A percentile compares a stretch with the other conserved stretches of the same genome.
These are phyloP conservation scores for Globisporangium carolinianum DNA, from an alignment of 352 stramenopile genomes.

Conservation along the genomic window DNA sequence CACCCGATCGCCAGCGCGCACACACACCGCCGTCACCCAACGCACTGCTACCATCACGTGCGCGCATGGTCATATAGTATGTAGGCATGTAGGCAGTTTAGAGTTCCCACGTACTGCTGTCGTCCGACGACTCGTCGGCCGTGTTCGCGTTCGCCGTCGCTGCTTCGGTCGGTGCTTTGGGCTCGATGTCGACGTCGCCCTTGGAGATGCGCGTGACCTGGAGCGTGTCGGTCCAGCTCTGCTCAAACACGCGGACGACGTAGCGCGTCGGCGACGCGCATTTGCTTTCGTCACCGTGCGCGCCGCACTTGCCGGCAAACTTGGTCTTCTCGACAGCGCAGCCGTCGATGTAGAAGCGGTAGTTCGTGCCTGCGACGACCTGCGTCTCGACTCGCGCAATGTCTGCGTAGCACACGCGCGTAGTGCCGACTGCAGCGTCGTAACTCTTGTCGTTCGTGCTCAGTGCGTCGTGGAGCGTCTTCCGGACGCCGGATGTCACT, in stretches of 20 bases:
- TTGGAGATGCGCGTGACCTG: constrained; percentile 40
- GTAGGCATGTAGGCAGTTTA: neutral
- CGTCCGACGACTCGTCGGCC: neutral
- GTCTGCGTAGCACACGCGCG: constrained; percentile 35
- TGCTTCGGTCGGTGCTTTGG: neutral
- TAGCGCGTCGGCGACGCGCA: constrained; percentile 25
- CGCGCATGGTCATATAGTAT: neutral
- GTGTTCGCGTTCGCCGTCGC: neutral
- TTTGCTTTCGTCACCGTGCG: constrained; percentile 8
- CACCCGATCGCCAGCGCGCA: neutral
- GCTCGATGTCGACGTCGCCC: neutral
- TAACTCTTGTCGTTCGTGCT: constrained; percentile 13
- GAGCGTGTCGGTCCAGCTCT: constrained; percentile 59
- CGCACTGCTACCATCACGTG: neutral
- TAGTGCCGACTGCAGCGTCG: constrained; percentile 19
- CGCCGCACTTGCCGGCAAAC: constrained; percentile 37
- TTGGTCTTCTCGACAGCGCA: constrained; percentile 27
- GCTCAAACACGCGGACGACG: constrained; percentile 49
- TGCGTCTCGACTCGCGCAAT: constrained; percentile 23
- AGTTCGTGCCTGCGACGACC: constrained; percentile 73
- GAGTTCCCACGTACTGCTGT: constrained; percentile 13
- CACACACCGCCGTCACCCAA: too few relatives aligned
- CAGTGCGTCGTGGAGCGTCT: constrained; percentile 9
- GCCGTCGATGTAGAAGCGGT: constrained; percentile 56
- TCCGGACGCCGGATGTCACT: constrained; percentile 1